These are phyloP conservation scores for Cardiospermum halicacabum DNA, from an alignment of 345 rosid species.

Conservation along the genomic window DNA sequence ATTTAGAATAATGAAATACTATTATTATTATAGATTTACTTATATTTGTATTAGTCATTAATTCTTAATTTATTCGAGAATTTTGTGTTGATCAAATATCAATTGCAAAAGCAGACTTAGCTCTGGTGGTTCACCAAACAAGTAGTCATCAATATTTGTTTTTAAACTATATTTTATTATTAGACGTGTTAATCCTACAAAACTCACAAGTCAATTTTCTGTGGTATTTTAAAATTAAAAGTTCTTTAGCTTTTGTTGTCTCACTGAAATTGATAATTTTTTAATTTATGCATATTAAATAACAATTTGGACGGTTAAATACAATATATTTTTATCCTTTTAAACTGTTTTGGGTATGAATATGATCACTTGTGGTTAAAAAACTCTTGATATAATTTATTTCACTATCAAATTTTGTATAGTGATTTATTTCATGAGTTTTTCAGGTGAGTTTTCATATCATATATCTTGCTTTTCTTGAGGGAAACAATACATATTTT, in stretches of 20 bases:
- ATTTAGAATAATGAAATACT: too few species aligned
- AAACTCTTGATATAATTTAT: too few species aligned
- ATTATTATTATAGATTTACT: neutral
- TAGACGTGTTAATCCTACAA: neutral
- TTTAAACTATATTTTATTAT: neutral
- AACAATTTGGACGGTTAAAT: neutral
- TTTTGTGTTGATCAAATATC: neutral
- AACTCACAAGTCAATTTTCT: neutral
- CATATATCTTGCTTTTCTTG: neutral
- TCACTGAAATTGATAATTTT: neutral
- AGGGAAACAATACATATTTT: neutral
- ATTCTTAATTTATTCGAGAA: neutral
- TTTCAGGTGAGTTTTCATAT: neutral
- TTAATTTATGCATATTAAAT: neutral
- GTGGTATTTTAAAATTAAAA: neutral
- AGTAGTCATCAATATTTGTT: neutral
- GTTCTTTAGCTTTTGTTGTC: neutral
- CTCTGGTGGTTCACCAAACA: conserved; percentile 11
- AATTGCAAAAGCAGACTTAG: neutral
- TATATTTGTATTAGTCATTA: neutral
- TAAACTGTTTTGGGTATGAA: too few species aligned
- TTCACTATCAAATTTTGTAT: neutral
- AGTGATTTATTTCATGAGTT: too few species aligned
- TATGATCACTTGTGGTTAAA: too few species aligned
- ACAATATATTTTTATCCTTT: too few species aligned